Base-by-base conservation (phyloP, 2,329 filamentous ascomycete genomes). In the Dothideomycetidae sp. region DNA sequence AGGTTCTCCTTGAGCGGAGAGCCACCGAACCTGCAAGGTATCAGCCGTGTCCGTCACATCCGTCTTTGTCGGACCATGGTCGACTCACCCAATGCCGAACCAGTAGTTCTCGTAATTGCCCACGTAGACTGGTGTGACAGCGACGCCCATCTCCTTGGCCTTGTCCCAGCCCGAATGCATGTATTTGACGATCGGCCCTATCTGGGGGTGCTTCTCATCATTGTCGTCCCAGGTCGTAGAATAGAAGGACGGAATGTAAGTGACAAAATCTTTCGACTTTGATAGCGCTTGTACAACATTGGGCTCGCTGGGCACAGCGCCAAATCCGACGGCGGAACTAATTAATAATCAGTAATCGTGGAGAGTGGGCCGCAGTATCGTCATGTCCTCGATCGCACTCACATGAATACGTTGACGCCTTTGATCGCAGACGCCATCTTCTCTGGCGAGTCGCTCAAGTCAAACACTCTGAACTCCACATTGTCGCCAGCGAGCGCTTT, bases 1-100 rank as follows among this genome's bases (percentile, higher is more conserved):
- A 26, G 21, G 21, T 26, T 42, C 18, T 35, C 29, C 23, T 39
- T 39, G 13, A 42, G 11, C 5, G 36, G 16, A 5, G 36, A 12
- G 35, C 36, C 36, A 3, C 38, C 16, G 35, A 42, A 42, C 3
- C 39, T 41, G 17, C 17, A n/a, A n/a, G n/a, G n/a, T n/a, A n/a
- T n/a, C n/a, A n/a, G n/a, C n/a, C n/a, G n/a, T n/a, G n/a, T n/a
- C n/a, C n/a, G n/a, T n/a, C n/a, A n/a, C n/a, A n/a, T n/a, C n/a
- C n/a, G n/a, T n/a, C n/a, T n/a, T n/a, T n/a, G n/a, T n/a, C n/a
- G n/a, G n/a, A n/a, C n/a, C n/a, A n/a, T n/a, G n/a, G n/a, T n/a
- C n/a, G 21, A 7, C 21, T 26, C n/a, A 26, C 21, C 7, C 21
- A 26, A 7, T 7, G 7, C n/a, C 21, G n/a, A 26, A 26, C 7